phyloP scores from a whole-genome alignment of 2,329 filamentous ascomycete genomes.

The Colletotrichum sp. region DNA sequence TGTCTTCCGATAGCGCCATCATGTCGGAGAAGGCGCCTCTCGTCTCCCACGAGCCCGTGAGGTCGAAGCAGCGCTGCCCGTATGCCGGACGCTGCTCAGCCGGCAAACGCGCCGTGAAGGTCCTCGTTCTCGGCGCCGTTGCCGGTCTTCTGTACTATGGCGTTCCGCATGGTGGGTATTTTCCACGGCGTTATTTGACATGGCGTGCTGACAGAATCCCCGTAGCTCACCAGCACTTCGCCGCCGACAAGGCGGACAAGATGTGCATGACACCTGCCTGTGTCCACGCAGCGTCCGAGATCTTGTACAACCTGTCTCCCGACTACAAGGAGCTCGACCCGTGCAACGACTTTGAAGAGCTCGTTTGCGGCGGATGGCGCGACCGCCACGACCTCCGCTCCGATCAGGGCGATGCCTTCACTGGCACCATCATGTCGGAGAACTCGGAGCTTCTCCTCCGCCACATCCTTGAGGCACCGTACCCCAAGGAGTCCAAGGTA shows the following conservation, averaged over 20 bases:
- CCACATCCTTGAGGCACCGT: slow-evolving; percentile 66
- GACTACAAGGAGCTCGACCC: slow-evolving; percentile 68
- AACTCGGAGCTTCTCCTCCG: slow-evolving; percentile 62
- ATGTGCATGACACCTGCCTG: slow-evolving; percentile 31
- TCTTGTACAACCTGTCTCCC: slow-evolving; percentile 30
- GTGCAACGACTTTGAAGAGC: slow-evolving; percentile 71
- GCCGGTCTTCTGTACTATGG: slow-evolving; percentile 2
- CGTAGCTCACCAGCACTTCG: not conserved
- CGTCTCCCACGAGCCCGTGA: not conserved
- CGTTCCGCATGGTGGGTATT: not conserved
- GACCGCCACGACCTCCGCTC: slow-evolving; percentile 67
- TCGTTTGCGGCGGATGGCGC: slow-evolving; percentile 72
- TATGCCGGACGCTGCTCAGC: slow-evolving; percentile 7
- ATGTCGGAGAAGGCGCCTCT: slow-evolving; percentile 17
- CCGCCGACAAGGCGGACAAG: slow-evolving; percentile 1
- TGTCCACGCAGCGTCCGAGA: slow-evolving; percentile 33
- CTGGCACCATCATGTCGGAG: slow-evolving; percentile 66
- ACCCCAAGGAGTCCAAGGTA: slow-evolving; percentile 46
- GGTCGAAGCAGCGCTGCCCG: not conserved
- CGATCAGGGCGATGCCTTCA: slow-evolving; percentile 66
- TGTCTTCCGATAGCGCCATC: not conserved
- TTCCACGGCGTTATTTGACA: not conserved
- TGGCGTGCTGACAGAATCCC: not conserved
- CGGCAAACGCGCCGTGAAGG: not conserved
- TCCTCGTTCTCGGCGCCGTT: not conserved